Percentiles rank a stretch among this genome's conserved stretches.
phyloP scores from a whole-genome alignment of 306 rosid genomes.

The Malus fusca region DNA sequence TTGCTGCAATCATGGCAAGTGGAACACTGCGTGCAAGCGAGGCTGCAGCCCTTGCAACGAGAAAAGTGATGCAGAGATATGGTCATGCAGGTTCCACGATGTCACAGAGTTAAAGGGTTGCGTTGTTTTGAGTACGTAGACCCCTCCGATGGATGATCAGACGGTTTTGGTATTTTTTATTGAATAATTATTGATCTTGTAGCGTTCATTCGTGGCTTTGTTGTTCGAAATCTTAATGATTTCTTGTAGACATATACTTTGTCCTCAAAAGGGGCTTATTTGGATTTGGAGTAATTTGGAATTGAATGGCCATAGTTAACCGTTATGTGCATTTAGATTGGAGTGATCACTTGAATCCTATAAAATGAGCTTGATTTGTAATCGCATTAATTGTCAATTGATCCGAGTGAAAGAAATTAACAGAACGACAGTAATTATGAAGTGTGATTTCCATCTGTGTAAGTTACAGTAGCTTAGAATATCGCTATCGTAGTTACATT shows the following conservation, averaged over 20 bases:
- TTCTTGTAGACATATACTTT: no score
- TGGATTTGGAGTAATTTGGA: background rate
- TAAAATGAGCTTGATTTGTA: no score
- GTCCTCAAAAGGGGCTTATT: background rate
- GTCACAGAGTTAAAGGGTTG: slow-evolving; percentile 41
- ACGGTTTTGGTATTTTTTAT: background rate
- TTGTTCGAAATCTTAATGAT: background rate
- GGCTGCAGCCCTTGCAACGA: slow-evolving; percentile 92
- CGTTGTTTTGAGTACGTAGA: background rate
- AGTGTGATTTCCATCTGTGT: no score
- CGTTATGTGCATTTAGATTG: background rate
- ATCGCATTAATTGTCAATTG: no score
- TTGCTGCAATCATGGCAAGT: slow-evolving; percentile 76
- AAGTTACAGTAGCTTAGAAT: background rate
- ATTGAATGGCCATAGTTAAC: background rate
- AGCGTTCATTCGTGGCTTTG: background rate
- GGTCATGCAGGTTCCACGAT: slow-evolving; percentile 35
- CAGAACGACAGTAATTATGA: rapidly evolving
- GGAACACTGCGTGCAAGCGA: slow-evolving; percentile 92
- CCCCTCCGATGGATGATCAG: background rate
- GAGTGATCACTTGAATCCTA: background rate
- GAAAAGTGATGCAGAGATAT: slow-evolving; percentile 78
- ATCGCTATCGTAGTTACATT: background rate
- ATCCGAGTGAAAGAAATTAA: no score
- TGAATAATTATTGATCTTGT: background rate